Percentiles rank a stretch among this genome's conserved stretches.
Evolutionary conservation across 495 filamentous ascomycete species (phyloP).

Genomic region (Hapsidospora chrysogenum): DNA sequence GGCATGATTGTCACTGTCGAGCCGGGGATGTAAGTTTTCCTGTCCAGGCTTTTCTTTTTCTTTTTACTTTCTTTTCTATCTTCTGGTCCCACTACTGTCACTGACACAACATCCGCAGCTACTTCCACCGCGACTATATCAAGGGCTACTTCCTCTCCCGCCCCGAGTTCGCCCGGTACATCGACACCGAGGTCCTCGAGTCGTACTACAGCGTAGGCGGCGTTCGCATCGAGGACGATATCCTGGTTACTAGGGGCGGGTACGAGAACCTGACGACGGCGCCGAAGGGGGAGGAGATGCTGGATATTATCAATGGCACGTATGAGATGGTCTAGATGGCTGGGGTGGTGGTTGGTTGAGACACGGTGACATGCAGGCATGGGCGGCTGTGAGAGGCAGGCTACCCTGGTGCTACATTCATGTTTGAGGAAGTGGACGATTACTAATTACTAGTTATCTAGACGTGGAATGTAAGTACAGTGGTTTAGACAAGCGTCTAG

Average conservation of each 20-base stretch:
- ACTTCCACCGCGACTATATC: constrained; percentile 49
- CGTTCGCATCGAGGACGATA: constrained; percentile 83
- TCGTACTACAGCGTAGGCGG: constrained; percentile 68
- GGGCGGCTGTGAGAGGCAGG: no score
- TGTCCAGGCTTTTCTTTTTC: not conserved
- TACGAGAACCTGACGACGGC: constrained; percentile 74
- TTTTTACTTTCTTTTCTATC: no score
- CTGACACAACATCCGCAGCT: constrained; percentile 14
- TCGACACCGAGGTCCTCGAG: constrained; percentile 54
- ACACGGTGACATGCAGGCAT: no score
- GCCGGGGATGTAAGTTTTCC: constrained; percentile 49
- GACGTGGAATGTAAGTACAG: no score
- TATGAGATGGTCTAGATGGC: no score
- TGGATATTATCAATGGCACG: constrained; percentile 14
- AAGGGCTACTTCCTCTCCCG: constrained; percentile 44
- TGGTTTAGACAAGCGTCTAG: no score
- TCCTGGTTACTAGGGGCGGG: constrained; percentile 61
- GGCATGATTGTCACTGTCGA: constrained; percentile 78
- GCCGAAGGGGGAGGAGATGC: constrained; percentile 51
- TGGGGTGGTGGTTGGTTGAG: no score
- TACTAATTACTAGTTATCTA: not conserved
- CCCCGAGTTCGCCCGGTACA: constrained; percentile 45
- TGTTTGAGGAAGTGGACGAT: no score
- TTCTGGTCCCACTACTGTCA: not conserved
- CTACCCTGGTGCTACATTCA: no score